Percentiles rank a stretch among this genome's conserved stretches.
phyloP scores from a whole-genome alignment of 352 stramenopile genomes.

The Phytopythium oedochilum region DNA sequence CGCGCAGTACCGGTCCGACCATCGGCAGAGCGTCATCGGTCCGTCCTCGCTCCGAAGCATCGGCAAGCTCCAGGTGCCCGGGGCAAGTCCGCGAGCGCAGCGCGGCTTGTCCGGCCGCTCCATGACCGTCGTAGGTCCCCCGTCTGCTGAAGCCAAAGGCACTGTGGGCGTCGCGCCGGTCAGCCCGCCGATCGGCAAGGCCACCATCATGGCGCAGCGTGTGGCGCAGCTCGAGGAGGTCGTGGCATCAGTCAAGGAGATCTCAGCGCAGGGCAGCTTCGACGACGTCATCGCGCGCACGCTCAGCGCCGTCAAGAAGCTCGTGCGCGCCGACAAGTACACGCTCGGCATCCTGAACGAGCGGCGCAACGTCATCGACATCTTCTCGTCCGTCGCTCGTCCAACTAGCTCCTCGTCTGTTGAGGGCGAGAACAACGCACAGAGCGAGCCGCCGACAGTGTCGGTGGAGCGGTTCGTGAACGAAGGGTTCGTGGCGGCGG shows the following conservation, averaged over 20 bases:
- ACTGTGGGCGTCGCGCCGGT: neutral
- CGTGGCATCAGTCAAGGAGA: conserved; percentile 48
- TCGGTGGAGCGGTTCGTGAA: conserved; percentile 17
- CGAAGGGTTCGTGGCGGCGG: conserved; percentile 49
- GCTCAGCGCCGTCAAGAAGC: conserved; percentile 38
- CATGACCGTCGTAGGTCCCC: neutral
- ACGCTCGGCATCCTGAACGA: conserved; percentile 59
- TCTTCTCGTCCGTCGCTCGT: conserved; percentile 46
- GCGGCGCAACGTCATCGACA: conserved; percentile 46
- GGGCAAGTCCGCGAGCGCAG: neutral
- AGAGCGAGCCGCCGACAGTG: neutral
- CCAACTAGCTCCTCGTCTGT: no score
- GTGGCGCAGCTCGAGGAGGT: conserved; percentile 55
- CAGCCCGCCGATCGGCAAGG: conserved; percentile 2
- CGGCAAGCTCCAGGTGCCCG: neutral
- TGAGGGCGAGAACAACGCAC: neutral
- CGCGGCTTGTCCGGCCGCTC: neutral
- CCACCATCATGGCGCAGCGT: conserved; percentile 37
- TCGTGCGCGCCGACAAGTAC: conserved; percentile 62
- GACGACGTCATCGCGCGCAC: conserved; percentile 49
- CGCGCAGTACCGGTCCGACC: conserved; percentile 37
- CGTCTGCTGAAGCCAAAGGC: neutral
- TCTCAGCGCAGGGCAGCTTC: conserved; percentile 56
- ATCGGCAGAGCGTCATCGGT: conserved; percentile 30
- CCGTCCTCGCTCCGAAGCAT: conserved; percentile 8